Base-by-base conservation (phyloP, 2,329 filamentous ascomycete genomes). In the Ceratocystis huliohia region DNA sequence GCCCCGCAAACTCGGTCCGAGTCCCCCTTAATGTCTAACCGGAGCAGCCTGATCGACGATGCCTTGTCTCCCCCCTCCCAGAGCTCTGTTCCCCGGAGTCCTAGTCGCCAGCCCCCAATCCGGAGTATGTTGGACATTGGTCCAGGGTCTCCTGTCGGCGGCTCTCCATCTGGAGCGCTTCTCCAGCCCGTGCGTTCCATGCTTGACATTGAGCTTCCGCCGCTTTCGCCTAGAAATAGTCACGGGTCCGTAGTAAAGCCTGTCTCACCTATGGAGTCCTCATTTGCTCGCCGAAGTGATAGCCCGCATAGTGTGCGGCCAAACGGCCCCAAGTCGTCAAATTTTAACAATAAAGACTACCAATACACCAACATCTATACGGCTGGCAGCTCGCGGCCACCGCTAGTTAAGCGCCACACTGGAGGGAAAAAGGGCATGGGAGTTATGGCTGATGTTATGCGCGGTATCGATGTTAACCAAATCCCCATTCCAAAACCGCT, bases 11-110 rank as follows among this genome's bases (percentile, higher is more conserved):
- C 82, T 6, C 66, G 66, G 28, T 50, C 63, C 6, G 63, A 65
- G 25, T 88, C 88, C 28, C 86, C 87, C 10, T 82, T 88, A 65
- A 81, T 87, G 70, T 89, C 84, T 74, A 84, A 88, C 81, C 78
- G 87, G 20, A 83, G 86, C 72, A 83, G 86, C 72, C 78, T 85
- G 71, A 78, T 80, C 72, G 78, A 81, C 67, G 79, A 78, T 17
- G 66, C 71, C 20, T 65, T 69, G 56, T 5, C 66, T 41, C 22
- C 67, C 50, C n/a, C 63, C 53, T 48, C 67, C 53, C 17, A 63
- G 56, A 53, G 25, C 41, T 71, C 69, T 22, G 70, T 61, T 53
- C 28, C 28, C 13, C 56, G 28, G 56, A 64, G 59, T 64, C 50
- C 65, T n/a, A 71, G 69, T 71, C 74, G 72, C 68, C 80, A 79